These are phyloP conservation scores for Ricinus communis DNA, from an alignment of 345 rosid species.

Conservation along the genomic window DNA sequence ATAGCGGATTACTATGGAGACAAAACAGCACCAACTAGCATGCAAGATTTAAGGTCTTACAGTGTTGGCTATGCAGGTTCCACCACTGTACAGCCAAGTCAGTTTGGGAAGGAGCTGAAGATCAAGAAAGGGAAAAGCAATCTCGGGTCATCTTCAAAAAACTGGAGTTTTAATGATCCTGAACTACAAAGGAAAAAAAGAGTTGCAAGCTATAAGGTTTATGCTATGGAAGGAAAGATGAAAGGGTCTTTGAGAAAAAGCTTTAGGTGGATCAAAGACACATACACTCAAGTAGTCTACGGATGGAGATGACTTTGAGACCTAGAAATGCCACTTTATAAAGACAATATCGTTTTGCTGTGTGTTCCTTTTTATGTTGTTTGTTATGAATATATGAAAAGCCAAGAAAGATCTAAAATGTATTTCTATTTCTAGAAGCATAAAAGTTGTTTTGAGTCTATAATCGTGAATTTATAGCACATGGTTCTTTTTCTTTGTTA, in stretches of 20 bases:
- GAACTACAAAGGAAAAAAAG: conserved; percentile 90
- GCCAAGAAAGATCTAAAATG: not conserved
- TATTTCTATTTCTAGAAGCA: not conserved
- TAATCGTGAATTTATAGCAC: not conserved
- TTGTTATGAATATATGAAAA: no score
- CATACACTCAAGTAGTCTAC: conserved; percentile 59
- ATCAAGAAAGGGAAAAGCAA: conserved; percentile 48
- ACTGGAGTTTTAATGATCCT: conserved; percentile 78
- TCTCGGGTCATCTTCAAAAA: conserved; percentile 43
- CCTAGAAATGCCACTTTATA: no score
- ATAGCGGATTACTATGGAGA: conserved; percentile 35
- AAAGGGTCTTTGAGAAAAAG: conserved; percentile 85
- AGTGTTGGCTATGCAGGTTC: conserved; percentile 41
- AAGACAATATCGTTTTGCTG: not conserved
- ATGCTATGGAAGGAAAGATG: conserved; percentile 84
- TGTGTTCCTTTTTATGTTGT: not conserved
- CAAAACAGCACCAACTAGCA: conserved; percentile 40
- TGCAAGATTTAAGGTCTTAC: conserved; percentile 64
- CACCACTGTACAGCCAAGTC: conserved; percentile 17
- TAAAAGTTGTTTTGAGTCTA: not conserved
- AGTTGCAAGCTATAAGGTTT: conserved; percentile 82
- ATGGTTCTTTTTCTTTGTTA: no score
- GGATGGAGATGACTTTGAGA: conserved; percentile 50
- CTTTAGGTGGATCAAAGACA: conserved; percentile 82
- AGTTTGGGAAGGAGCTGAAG: conserved; percentile 47